These are phyloP conservation scores for Apiospora marii DNA, from an alignment of 2,329 filamentous ascomycete genomes.

Conservation along the genomic window DNA sequence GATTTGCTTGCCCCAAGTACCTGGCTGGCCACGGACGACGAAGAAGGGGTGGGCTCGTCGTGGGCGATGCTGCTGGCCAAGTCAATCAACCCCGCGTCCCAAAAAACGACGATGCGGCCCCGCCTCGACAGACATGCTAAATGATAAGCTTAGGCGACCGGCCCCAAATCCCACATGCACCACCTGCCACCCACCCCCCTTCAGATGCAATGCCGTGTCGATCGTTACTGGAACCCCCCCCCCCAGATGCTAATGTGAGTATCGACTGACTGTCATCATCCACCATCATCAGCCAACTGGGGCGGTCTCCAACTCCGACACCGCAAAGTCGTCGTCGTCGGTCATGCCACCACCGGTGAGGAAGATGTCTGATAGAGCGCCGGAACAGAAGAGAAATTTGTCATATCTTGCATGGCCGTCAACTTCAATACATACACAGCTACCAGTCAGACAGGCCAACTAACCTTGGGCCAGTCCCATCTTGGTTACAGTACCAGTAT, in stretches of 20 bases:
- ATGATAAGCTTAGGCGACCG: not conserved
- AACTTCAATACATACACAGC: not conserved
- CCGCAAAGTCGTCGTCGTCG: not conserved
- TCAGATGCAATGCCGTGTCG: not conserved
- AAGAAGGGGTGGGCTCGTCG: not conserved
- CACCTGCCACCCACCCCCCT: not conserved
- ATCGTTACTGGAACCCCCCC: not conserved
- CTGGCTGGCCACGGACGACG: not conserved
- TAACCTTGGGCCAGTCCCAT: no score
- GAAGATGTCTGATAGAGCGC: not conserved
- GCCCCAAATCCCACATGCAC: not conserved
- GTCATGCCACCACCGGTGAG: conserved; percentile 3
- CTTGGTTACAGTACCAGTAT: not conserved
- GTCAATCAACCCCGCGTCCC: not conserved
- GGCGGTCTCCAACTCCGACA: conserved; percentile 10
- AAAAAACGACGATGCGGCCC: not conserved
- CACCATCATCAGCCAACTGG: not conserved
- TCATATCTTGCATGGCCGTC: no score
- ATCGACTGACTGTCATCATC: not conserved
- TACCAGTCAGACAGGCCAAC: no score
- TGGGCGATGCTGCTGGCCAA: no score
- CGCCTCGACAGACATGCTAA: not conserved
- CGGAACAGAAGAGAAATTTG: not conserved
- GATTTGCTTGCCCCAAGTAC: not conserved
- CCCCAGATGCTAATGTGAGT: not conserved